phyloP scores from a whole-genome alignment of 345 rosid species.

The Balakata baccata region DNA sequence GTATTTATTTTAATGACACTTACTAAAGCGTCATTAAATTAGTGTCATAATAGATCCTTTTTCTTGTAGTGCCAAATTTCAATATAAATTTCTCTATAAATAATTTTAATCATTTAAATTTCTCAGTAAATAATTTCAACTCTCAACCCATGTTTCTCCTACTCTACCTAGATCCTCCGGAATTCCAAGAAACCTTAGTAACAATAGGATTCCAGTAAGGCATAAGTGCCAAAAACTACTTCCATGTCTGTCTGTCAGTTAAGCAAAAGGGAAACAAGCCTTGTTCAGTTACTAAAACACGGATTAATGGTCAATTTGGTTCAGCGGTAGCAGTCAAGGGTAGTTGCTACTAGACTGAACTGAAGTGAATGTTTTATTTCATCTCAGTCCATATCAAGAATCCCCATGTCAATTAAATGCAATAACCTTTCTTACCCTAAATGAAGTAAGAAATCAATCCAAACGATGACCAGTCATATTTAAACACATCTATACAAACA shows the following conservation, averaged over 20 bases:
- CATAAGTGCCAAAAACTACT: neutral
- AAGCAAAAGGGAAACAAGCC: neutral
- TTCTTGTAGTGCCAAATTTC: too few relatives aligned
- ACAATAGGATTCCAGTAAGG: neutral
- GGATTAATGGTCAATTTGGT: too few relatives aligned
- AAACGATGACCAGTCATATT: neutral
- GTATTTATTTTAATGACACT: too few relatives aligned
- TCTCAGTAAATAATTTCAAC: too few relatives aligned
- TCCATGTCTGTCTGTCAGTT: neutral
- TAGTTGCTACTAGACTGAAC: neutral
- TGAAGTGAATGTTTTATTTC: neutral
- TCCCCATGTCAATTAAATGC: neutral
- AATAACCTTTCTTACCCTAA: neutral
- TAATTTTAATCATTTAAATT: too few relatives aligned
- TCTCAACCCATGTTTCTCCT: too few relatives aligned
- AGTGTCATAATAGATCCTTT: too few relatives aligned
- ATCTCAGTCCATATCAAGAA: neutral
- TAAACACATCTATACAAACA: neutral
- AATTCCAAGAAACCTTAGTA: too few relatives aligned
- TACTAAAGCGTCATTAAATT: too few relatives aligned
- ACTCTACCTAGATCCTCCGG: too few relatives aligned
- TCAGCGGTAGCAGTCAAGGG: too few relatives aligned
- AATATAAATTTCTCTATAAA: too few relatives aligned
- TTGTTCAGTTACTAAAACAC: neutral
- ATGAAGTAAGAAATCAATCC: neutral